A percentile compares a stretch with the other conserved stretches of the same genome.
Conservation (phyloP, 805 yeast genomes). For the Candida insectalens region DNA sequence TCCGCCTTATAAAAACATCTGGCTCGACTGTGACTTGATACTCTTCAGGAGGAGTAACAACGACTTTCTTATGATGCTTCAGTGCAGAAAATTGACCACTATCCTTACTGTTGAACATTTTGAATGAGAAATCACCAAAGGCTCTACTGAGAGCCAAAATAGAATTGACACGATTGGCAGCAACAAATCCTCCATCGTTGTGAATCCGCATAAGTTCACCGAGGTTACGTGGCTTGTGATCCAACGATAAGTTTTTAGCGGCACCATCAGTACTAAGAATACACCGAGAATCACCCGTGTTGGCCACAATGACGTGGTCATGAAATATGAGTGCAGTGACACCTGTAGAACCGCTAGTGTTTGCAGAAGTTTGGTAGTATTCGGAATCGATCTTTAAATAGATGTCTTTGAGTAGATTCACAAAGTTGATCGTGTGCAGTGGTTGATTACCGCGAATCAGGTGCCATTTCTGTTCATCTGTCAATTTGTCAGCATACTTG, state of each 20-base stretch:
- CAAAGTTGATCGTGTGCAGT: conserved; percentile 17
- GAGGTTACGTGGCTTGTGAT: conserved; percentile 51
- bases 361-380: conserved; percentile 27
- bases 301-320: conserved; percentile 43
- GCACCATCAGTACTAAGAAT: conserved; percentile 43
- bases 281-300: conserved; percentile 71
- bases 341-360: conserved; percentile 44
- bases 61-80: conserved; percentile 14
- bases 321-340: conserved; percentile 36
- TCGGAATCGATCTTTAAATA: conserved; percentile 37
- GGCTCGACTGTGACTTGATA: conserved; percentile 77
- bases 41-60: conserved; percentile 48
- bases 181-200: conserved; percentile 51
- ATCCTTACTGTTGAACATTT: conserved; percentile 23
- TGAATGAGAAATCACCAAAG: conserved; percentile 58
- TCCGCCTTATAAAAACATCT: conserved; percentile 51
- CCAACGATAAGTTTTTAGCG: conserved; percentile 55
- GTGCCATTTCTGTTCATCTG: conserved; percentile 9
- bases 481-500: conserved; percentile 8
- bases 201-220: conserved; percentile 51
- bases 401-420: conserved; percentile 28
- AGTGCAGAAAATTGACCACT: conserved; percentile 14
- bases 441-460: conserved; percentile 9
- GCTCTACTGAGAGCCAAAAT: conserved; percentile 49
- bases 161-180: conserved; percentile 52